A percentile compares a stretch with the other conserved stretches of the same genome.
Evolutionary conservation across 352 stramenopile species (phyloP).

Genomic region (Blastocystis sp.): DNA sequence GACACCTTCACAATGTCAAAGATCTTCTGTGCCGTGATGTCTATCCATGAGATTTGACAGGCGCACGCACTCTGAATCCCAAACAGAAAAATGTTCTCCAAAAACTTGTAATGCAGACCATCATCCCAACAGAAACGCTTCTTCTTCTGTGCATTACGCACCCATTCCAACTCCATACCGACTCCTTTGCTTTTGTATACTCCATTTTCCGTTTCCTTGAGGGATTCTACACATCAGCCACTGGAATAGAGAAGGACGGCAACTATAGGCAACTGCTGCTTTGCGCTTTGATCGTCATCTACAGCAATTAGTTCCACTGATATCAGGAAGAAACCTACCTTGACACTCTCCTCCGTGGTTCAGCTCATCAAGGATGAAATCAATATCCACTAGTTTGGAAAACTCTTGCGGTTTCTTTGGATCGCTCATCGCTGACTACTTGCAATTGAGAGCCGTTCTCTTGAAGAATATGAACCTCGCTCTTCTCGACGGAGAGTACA

Average conservation of each 20-base stretch:
- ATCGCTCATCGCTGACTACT: slow-evolving; percentile 32
- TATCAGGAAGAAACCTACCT: slow-evolving; percentile 32
- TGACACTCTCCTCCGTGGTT: slow-evolving; percentile 1
- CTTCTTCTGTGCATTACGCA: slow-evolving; percentile 17
- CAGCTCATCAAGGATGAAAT: slow-evolving; percentile 54
- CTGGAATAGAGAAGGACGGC: not conserved
- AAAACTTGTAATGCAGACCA: slow-evolving; percentile 47
- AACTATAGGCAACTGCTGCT: not conserved
- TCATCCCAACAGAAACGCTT: slow-evolving; percentile 71
- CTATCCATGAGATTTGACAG: not conserved
- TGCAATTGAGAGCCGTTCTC: slow-evolving; percentile 4
- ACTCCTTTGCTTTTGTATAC: not conserved
- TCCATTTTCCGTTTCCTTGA: slow-evolving; percentile 36
- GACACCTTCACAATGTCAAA: slow-evolving; percentile 13
- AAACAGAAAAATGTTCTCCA: slow-evolving; percentile 66
- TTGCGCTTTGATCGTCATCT: slow-evolving; percentile 25
- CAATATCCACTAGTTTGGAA: slow-evolving; percentile 13
- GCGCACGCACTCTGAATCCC: slow-evolving; percentile 27
- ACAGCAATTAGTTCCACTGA: slow-evolving; percentile 14
- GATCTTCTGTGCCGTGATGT: slow-evolving; percentile 49
- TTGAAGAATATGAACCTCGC: not conserved
- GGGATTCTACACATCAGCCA: slow-evolving; percentile 19
- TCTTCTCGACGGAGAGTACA: not conserved
- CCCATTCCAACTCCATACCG: not conserved
- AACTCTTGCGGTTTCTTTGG: not conserved